Percentiles rank a stretch among this genome's conserved stretches.
Evolutionary conservation across 139 green algal genomes (phyloP).

Genomic region (Limnomonas spitsbergensis): DNA sequence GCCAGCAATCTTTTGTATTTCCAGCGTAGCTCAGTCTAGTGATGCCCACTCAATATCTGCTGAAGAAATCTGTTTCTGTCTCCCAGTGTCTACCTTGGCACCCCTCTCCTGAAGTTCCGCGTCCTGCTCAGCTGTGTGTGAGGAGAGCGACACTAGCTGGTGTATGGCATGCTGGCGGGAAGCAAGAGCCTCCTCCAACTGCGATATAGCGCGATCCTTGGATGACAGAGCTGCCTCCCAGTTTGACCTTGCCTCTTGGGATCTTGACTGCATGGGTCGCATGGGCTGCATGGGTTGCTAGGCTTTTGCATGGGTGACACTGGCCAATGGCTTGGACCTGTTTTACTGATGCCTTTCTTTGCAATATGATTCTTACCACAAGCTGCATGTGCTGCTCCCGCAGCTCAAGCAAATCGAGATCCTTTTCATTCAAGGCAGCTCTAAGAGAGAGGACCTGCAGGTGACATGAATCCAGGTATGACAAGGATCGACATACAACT

Average conservation of each 20-base stretch:
- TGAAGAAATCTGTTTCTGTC: too few species aligned
- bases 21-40: too few species aligned
- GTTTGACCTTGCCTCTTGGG: conserved; percentile 60
- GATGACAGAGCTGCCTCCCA: conserved; percentile 61
- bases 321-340: too few species aligned
- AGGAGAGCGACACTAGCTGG: conserved; percentile 17
- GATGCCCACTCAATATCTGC: too few species aligned
- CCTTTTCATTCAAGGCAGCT: conserved; percentile 62
- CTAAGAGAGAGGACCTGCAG: conserved; percentile 26
- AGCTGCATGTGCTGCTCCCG: conserved; percentile 65
- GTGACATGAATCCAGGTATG: neutral
- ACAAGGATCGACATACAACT: too few species aligned
- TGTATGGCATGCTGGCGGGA: conserved; percentile 45
- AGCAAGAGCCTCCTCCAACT: conserved; percentile 62
- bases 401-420: conserved; percentile 64
- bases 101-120: neutral
- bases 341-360: too few species aligned
- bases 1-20: too few species aligned
- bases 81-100: too few species aligned
- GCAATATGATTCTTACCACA: conserved; percentile 53
- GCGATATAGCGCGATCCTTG: conserved; percentile 64
- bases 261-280: conserved; percentile 43
- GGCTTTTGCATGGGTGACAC: neutral
- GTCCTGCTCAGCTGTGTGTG: neutral
- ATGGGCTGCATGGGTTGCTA: neutral